phyloP scores from a whole-genome alignment of 2,329 filamentous ascomycete genomes.

The Cercospora citrullina region DNA sequence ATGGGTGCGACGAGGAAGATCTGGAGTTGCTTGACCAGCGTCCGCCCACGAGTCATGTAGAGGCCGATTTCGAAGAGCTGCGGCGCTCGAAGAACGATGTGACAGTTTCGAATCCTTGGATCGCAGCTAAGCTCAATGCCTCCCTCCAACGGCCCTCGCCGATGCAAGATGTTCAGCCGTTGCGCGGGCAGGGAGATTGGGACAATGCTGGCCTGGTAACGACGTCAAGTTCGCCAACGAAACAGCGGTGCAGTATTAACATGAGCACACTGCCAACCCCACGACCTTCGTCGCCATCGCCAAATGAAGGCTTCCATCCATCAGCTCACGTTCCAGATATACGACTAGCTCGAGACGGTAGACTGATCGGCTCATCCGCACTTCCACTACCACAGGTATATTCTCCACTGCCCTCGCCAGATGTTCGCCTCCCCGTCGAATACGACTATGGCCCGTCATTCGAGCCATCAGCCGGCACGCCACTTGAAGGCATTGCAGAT shows the following conservation, averaged over 20 bases:
- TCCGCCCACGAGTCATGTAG: conserved; percentile 21
- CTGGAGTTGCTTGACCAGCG: conserved; percentile 26
- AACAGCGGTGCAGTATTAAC: not conserved
- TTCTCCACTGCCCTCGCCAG: conserved; percentile 12
- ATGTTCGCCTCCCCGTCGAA: not conserved
- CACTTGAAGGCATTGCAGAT: conserved; percentile 32
- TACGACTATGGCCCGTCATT: conserved; percentile 21
- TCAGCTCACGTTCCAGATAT: conserved; percentile 29
- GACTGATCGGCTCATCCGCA: conserved; percentile 19
- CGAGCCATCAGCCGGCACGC: conserved; percentile 24
- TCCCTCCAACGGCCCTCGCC: conserved; percentile 10
- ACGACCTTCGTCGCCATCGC: conserved; percentile 36
- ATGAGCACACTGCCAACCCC: conserved; percentile 32
- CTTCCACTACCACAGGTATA: conserved; percentile 25
- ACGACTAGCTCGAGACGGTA: conserved; percentile 26
- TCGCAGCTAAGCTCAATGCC: conserved; percentile 50
- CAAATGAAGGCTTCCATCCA: conserved; percentile 23
- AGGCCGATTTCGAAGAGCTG: conserved; percentile 37
- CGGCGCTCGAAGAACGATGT: conserved; percentile 38
- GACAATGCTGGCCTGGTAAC: not conserved
- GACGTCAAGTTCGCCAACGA: conserved; percentile 21
- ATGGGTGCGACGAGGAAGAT: conserved; percentile 41
- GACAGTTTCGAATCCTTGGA: conserved; percentile 51
- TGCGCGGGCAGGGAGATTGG: not conserved
- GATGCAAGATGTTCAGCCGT: not conserved